phyloP scores from a whole-genome alignment of 108 stramenopile genomes.

The Pseudonitzschia multiseries region DNA sequence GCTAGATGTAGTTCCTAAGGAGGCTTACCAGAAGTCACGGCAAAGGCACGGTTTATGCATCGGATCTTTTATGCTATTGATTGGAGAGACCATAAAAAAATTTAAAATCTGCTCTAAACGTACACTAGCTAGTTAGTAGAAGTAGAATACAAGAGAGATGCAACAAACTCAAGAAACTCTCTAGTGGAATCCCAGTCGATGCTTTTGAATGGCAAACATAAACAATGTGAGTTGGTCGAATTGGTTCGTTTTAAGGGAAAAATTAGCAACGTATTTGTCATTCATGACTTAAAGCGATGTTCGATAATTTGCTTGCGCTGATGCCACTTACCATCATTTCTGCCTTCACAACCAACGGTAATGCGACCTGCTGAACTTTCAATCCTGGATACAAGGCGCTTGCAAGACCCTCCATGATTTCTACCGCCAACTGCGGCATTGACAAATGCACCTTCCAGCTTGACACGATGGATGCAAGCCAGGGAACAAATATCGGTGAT shows the following conservation, averaged over 20 bases:
- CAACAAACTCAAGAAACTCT: neutral
- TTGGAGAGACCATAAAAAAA: no score
- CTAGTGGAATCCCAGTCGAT: constrained; percentile 15
- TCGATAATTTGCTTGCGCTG: neutral
- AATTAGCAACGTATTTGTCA: neutral
- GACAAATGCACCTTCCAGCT: constrained; percentile 83
- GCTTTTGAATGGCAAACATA: neutral
- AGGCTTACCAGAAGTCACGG: no score
- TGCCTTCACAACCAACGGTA: constrained; percentile 82
- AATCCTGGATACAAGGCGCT: constrained; percentile 70
- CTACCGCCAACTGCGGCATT: constrained; percentile 85
- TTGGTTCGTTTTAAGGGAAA: neutral
- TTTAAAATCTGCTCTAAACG: no score
- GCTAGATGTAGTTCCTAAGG: no score
- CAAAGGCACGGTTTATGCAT: no score
- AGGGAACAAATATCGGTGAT: constrained; percentile 87
- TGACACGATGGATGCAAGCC: constrained; percentile 77
- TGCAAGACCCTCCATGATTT: constrained; percentile 89
- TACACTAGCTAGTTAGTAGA: neutral
- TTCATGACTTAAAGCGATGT: neutral
- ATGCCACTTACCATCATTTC: constrained; percentile 59
- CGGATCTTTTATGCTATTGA: no score
- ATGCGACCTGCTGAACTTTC: constrained; percentile 64
- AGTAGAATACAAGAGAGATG: neutral
- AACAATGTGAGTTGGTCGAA: constrained; percentile 6